phyloP scores from a whole-genome alignment of 2,329 filamentous ascomycete species.

The Podosphaera leucotricha region DNA sequence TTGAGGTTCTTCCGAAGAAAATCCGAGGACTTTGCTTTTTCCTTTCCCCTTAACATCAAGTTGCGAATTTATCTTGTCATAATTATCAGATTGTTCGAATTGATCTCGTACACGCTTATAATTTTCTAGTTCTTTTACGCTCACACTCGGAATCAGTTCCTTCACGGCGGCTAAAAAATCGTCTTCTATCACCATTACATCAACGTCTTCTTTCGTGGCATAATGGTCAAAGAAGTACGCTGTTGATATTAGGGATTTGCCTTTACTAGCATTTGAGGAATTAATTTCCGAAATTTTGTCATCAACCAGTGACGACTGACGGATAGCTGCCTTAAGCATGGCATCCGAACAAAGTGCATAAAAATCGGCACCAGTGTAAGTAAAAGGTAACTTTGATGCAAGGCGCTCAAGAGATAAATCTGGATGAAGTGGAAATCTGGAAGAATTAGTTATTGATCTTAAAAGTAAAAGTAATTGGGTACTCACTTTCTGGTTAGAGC shows the following conservation, averaged over 20 bases:
- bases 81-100: constrained; percentile 45
- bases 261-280: constrained; percentile 15
- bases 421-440: constrained; percentile 67
- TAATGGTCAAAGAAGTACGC: constrained; percentile 93
- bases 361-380: constrained; percentile 91
- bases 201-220: constrained; percentile 58
- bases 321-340: constrained; percentile 95
- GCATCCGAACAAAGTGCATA: constrained; percentile 94
- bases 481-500: constrained; percentile 77
- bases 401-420: constrained; percentile 52
- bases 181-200: constrained; percentile 68
- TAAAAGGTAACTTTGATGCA: constrained; percentile 63
- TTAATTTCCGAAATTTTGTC: constrained; percentile 55
- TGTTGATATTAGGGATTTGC: constrained; percentile 34
- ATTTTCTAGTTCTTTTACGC: constrained; percentile 71
- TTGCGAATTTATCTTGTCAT: constrained; percentile 2
- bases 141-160: constrained; percentile 85
- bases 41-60: background rate
- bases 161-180: constrained; percentile 65
- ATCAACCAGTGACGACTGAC: constrained; percentile 66
- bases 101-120: constrained; percentile 64
- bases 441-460: constrained; percentile 4
- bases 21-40: background rate
- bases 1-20: background rate
- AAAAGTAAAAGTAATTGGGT: background rate